Evolutionary conservation across 2,329 filamentous ascomycete genomes (phyloP).

Genomic region (Claviceps arundinis): DNA sequence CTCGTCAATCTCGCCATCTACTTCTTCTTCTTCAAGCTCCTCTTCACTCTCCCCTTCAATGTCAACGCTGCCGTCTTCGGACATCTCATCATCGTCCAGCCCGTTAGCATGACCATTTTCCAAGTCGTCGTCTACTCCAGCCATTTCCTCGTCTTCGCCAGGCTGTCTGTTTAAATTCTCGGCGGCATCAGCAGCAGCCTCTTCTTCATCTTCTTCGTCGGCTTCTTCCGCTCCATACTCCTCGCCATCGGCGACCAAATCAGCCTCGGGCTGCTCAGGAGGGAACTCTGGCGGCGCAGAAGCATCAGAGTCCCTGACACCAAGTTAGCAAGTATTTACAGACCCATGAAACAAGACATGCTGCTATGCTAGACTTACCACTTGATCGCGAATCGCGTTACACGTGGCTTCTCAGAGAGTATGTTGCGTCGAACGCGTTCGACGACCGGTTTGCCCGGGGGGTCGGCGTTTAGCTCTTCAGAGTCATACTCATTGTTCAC

Average conservation of each 20-base stretch:
- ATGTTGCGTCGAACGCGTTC: slow-evolving; percentile 89
- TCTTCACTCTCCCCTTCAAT: slow-evolving; percentile 66
- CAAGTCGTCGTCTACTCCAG: slow-evolving; percentile 43
- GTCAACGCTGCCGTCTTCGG: slow-evolving; percentile 66
- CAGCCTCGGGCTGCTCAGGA: slow-evolving; percentile 93
- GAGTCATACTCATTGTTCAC: slow-evolving; percentile 99
- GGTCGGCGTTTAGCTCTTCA: slow-evolving; percentile 77
- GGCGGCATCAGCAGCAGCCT: slow-evolving; percentile 33
- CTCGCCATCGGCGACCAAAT: slow-evolving; percentile 71
- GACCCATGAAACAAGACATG: neutral
- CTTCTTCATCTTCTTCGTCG: slow-evolving; percentile 54
- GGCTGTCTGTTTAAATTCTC: slow-evolving; percentile 24
- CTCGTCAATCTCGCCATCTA: slow-evolving; percentile 14
- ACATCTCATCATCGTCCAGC: slow-evolving; percentile 52
- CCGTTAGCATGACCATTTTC: slow-evolving; percentile 23
- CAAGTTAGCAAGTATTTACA: neutral
- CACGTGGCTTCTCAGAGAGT: slow-evolving; percentile 90
- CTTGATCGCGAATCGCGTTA: slow-evolving; percentile 96
- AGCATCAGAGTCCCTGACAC: slow-evolving; percentile 81
- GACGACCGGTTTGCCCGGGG: slow-evolving; percentile 80
- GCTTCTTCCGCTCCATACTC: slow-evolving; percentile 86
- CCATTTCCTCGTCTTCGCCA: slow-evolving; percentile 65
- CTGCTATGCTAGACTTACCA: slow-evolving; percentile 49
- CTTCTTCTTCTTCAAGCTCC: slow-evolving; percentile 50
- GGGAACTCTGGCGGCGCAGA: slow-evolving; percentile 92